phyloP scores from a whole-genome alignment of 2,329 filamentous ascomycete genomes.

The Diaporthe ampelina region DNA sequence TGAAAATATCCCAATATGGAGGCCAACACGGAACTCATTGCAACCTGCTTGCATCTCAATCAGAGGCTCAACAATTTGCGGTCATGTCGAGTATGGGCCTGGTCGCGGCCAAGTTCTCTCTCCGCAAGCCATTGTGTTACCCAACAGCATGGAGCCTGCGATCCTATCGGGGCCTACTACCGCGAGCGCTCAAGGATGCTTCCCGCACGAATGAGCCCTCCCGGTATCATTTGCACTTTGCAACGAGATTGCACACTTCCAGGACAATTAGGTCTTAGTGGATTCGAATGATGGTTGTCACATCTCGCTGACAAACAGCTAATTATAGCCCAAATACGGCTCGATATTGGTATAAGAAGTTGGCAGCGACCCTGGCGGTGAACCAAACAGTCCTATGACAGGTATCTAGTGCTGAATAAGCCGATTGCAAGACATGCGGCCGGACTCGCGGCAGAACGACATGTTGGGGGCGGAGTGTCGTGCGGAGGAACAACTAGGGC shows the following conservation, averaged over 20 bases:
- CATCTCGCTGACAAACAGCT: not conserved
- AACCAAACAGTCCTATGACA: not conserved
- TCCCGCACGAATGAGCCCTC: not conserved
- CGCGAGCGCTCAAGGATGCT: not conserved
- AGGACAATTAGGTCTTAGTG: not conserved
- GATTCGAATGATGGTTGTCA: not conserved
- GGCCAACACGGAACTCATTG: not conserved
- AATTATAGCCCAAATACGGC: not conserved
- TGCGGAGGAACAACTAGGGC: too few species aligned
- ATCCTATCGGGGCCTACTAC: not conserved
- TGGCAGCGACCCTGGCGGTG: not conserved
- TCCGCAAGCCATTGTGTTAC: not conserved
- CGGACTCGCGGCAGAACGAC: not conserved
- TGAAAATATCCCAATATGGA: not conserved
- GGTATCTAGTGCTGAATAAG: constrained; percentile 26
- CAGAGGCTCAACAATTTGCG: not conserved
- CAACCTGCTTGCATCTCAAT: not conserved
- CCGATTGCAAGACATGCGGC: not conserved
- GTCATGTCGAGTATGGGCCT: not conserved
- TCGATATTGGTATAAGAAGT: not conserved
- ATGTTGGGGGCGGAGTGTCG: not conserved
- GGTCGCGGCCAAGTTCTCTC: not conserved
- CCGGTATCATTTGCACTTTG: not conserved
- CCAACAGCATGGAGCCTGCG: not conserved
- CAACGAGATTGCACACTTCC: not conserved